Evolutionary conservation across 805 yeast species (phyloP).

Genomic region (Wickerhamomyces tratensis): DNA sequence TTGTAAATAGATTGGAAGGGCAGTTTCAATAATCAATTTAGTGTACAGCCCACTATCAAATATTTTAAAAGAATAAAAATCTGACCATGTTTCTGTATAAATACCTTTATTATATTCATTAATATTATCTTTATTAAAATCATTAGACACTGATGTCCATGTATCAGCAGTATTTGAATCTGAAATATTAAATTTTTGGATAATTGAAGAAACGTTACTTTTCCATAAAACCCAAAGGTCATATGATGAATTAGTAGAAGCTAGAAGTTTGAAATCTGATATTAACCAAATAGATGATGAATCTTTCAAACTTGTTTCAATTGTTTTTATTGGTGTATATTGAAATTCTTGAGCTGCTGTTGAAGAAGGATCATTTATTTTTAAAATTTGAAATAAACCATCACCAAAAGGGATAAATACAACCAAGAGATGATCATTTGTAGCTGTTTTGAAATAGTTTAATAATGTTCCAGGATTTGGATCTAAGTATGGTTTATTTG

Average conservation of each 20-base stretch:
- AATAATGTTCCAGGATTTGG: slow-evolving; percentile 21
- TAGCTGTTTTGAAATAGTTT: slow-evolving; percentile 6
- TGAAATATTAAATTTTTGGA: slow-evolving; percentile 25
- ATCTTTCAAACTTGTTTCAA: slow-evolving; percentile 5
- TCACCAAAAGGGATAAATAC: slow-evolving; percentile 33
- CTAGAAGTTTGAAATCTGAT: slow-evolving; percentile 31
- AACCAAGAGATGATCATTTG: slow-evolving; percentile 14
- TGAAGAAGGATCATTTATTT: slow-evolving; percentile 6
- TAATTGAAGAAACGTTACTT: slow-evolving; percentile 44
- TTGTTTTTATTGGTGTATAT: not conserved
- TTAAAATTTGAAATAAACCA: slow-evolving; percentile 34
- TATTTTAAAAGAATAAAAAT: slow-evolving; percentile 33
- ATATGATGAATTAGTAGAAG: slow-evolving; percentile 8
- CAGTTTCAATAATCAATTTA: slow-evolving; percentile 37
- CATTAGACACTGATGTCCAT: slow-evolving; percentile 12
- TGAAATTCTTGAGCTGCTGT: not conserved
- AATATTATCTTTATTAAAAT: not conserved
- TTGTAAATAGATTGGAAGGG: slow-evolving; percentile 38
- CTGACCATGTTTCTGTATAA: slow-evolving; percentile 23
- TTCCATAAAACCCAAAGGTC: slow-evolving; percentile 47
- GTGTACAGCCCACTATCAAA: slow-evolving; percentile 43
- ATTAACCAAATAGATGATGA: slow-evolving; percentile 35
- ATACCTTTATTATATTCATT: slow-evolving; percentile 16
- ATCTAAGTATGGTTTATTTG: slow-evolving; percentile 19
- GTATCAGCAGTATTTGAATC: slow-evolving; percentile 12